Evolutionary conservation across 768 basidiomycete genomes (phyloP).

Genomic region (Roridomyces roridus): DNA sequence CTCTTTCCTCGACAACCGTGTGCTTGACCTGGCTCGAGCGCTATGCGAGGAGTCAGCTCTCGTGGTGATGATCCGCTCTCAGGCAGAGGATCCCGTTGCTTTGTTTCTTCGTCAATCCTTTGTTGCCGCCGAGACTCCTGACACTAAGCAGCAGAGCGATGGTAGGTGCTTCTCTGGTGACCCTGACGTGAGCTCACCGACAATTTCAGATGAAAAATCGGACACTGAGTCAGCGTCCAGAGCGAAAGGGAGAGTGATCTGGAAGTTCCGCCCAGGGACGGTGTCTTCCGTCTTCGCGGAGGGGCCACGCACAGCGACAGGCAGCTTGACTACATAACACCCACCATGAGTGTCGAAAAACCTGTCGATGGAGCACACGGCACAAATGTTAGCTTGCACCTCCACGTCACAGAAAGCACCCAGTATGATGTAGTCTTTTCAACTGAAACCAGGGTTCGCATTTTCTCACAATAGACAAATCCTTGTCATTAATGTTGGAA

Average conservation of each 20-base stretch:
- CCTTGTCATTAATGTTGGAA: too few relatives aligned
- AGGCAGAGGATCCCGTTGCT: not conserved
- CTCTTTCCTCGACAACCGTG: not conserved
- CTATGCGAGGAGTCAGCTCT: not conserved
- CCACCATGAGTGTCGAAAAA: too few relatives aligned
- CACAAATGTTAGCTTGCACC: not conserved
- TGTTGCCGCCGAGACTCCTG: too few relatives aligned
- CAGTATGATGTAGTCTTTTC: not conserved
- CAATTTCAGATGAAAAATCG: too few relatives aligned
- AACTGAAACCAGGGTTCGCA: not conserved
- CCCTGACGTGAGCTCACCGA: too few relatives aligned
- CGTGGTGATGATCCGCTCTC: not conserved
- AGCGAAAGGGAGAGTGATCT: too few relatives aligned
- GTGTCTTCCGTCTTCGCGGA: slow-evolving; percentile 2
- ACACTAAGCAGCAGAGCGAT: too few relatives aligned
- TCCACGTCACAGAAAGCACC: not conserved
- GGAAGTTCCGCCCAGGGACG: not conserved
- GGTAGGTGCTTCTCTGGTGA: too few relatives aligned
- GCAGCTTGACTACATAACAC: not conserved
- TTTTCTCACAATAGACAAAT: too few relatives aligned
- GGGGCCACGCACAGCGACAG: not conserved
- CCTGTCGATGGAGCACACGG: slow-evolving; percentile 1
- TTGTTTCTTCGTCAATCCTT: too few relatives aligned
- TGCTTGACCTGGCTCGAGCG: not conserved
- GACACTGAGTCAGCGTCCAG: too few relatives aligned